Conservation (phyloP, 1,139 yeast species). For the Debaryomyces sp. region DNA sequence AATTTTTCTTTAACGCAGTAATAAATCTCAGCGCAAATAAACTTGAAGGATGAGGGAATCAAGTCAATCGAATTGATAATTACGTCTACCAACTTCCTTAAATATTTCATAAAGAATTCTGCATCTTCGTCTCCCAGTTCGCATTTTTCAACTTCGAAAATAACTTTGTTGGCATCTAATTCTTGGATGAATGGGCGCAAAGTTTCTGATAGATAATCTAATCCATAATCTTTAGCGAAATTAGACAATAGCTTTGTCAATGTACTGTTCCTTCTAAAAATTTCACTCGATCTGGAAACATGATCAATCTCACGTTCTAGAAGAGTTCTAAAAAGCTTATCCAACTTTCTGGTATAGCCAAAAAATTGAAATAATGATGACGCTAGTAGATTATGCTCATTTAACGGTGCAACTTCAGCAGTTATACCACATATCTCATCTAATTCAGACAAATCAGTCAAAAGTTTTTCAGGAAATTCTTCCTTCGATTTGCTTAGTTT, state of each 20-base stretch:
- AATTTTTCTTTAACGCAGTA: conserved; percentile 64
- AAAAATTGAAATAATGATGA: conserved; percentile 65
- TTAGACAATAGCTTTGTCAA: conserved; percentile 77
- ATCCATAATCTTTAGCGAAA: conserved; percentile 69
- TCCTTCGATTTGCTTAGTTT: conserved; percentile 25
- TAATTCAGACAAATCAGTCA: conserved; percentile 25
- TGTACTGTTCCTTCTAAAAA: conserved; percentile 79
- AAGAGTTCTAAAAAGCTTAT: conserved; percentile 57
- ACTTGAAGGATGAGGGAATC: conserved; percentile 75
- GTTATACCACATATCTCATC: conserved; percentile 52
- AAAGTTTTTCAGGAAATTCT: conserved; percentile 30
- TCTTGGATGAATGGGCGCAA: conserved; percentile 60
- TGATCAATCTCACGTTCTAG: conserved; percentile 63
- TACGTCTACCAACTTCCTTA: conserved; percentile 61
- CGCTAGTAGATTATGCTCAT: conserved; percentile 56
- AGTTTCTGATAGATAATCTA: conserved; percentile 54
- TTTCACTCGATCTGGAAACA: conserved; percentile 67
- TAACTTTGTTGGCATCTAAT: conserved; percentile 51
- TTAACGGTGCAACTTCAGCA: conserved; percentile 64
- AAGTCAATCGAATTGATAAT: conserved; percentile 57
- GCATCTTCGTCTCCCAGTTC: conserved; percentile 45
- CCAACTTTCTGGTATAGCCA: conserved; percentile 54
- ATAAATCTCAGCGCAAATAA: conserved; percentile 74
- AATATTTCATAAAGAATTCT: conserved; percentile 56
- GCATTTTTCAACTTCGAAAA: conserved; percentile 69